These are phyloP conservation scores for Cajanus cajan DNA, from an alignment of 306 rosid species.

Conservation along the genomic window DNA sequence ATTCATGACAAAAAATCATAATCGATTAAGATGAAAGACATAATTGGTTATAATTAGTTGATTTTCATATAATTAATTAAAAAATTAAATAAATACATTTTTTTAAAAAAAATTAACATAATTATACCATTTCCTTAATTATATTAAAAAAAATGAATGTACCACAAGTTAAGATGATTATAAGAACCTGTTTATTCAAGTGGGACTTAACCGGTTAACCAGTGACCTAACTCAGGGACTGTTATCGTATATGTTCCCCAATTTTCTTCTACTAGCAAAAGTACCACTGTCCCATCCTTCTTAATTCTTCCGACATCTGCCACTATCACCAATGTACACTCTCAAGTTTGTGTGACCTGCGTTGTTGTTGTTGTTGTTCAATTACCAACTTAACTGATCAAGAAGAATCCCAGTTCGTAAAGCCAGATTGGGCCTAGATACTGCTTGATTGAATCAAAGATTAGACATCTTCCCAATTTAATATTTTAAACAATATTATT, in stretches of 20 bases:
- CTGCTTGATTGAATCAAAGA: background rate
- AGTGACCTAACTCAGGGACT: background rate
- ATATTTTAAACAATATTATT: background rate
- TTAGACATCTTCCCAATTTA: background rate
- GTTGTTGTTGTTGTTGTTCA: too few relatives aligned
- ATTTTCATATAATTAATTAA: too few relatives aligned
- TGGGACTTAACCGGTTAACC: background rate
- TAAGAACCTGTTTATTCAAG: too few relatives aligned
- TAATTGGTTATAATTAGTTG: too few relatives aligned
- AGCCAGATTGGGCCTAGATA: background rate
- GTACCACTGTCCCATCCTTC: background rate
- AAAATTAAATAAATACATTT: too few relatives aligned
- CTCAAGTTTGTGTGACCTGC: background rate
- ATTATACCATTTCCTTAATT: too few relatives aligned
- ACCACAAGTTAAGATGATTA: too few relatives aligned
- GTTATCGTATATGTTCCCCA: background rate
- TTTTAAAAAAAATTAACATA: too few relatives aligned
- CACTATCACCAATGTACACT: background rate
- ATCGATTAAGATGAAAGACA: too few relatives aligned
- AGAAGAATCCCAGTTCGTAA: background rate
- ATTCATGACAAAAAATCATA: too few relatives aligned
- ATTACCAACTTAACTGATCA: background rate
- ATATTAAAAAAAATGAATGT: too few relatives aligned
- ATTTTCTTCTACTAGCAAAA: background rate
- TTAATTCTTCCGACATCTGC: background rate